These are phyloP conservation scores for Aspergillus fumigatus DNA, from an alignment of 2,329 filamentous ascomycete species.

Conservation along the genomic window DNA sequence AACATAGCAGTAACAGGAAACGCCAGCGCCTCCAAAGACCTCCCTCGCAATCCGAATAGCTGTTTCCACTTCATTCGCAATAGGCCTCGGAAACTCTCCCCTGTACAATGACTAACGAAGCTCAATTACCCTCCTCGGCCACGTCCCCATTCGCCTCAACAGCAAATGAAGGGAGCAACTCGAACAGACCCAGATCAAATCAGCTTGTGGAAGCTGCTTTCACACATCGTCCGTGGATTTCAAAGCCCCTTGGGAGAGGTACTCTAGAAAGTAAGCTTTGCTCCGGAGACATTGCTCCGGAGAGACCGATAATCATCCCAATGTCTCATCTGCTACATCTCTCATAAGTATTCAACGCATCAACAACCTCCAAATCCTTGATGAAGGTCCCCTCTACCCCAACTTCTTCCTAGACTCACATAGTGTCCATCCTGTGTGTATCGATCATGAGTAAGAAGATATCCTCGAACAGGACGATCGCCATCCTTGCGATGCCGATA, in stretches of 20 bases:
- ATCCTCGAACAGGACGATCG: neutral
- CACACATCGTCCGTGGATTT: conserved; percentile 1
- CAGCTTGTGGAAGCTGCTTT: conserved; percentile 4
- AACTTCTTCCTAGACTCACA: too few relatives aligned
- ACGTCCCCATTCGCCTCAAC: conserved; percentile 4
- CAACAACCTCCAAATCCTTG: conserved; percentile 9
- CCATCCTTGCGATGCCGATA: conserved; percentile 1
- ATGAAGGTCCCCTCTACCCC: conserved; percentile 5
- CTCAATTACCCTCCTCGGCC: conserved; percentile 2
- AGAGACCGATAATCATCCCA: conserved; percentile 4
- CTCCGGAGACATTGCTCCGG: too few relatives aligned
- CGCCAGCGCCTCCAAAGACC: conserved; percentile 4
- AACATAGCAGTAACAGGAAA: conserved; percentile 7
- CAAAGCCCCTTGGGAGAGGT: conserved; percentile 6
- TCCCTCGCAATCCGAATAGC: conserved; percentile 1
- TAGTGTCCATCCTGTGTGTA: too few relatives aligned
- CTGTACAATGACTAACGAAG: neutral
- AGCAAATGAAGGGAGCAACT: conserved; percentile 2
- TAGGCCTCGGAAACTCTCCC: neutral
- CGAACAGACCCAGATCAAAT: conserved; percentile 3
- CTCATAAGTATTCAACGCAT: conserved; percentile 1
- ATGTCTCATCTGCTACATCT: neutral
- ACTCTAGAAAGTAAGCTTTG: conserved; percentile 10
- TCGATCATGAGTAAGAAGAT: conserved; percentile 8
- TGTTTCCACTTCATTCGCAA: neutral